Conservation (phyloP, 163 green algal species). For the Scenedesmus sp. region DNA sequence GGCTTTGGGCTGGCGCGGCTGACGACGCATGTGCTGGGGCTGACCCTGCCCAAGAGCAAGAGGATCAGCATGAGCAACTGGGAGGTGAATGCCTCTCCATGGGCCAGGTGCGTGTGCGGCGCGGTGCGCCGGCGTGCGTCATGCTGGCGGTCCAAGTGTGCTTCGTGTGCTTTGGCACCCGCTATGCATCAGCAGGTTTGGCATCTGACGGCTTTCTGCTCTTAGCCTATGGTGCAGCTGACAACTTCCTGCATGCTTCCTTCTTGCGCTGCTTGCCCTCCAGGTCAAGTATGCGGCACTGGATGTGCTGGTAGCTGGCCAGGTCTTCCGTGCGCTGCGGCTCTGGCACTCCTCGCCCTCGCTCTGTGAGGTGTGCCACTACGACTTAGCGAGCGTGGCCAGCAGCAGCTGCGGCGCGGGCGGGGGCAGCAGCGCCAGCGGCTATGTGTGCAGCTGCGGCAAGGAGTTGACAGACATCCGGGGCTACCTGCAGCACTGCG, state of each 20-base stretch:
- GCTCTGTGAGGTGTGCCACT: conserved; percentile 68
- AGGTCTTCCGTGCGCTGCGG: conserved; percentile 76
- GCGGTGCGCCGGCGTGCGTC: not conserved
- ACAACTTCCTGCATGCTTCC: not conserved
- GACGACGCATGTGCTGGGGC: conserved; percentile 63
- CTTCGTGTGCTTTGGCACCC: no score
- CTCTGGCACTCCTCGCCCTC: conserved; percentile 82
- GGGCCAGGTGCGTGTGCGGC: conserved; percentile 11
- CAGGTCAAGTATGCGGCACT: conserved; percentile 80
- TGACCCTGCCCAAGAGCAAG: conserved; percentile 67
- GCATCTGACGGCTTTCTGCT: no score
- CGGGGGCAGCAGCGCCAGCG: conserved; percentile 18
- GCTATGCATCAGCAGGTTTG: no score
- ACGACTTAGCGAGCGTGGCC: conserved; percentile 49
- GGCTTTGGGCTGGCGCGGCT: conserved; percentile 62
- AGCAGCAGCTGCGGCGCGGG: conserved; percentile 22
- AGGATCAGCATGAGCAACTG: conserved; percentile 76
- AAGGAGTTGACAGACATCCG: conserved; percentile 25
- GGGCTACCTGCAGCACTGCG: conserved; percentile 39
- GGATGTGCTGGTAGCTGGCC: conserved; percentile 56
- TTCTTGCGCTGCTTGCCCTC: not conserved
- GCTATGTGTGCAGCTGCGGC: conserved; percentile 1
- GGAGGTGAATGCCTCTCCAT: conserved; percentile 63
- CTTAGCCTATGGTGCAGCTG: no score
- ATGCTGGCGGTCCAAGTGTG: not conserved